phyloP scores from a whole-genome alignment of 208 protist species.

The Naegleria lovaniensis region DNA sequence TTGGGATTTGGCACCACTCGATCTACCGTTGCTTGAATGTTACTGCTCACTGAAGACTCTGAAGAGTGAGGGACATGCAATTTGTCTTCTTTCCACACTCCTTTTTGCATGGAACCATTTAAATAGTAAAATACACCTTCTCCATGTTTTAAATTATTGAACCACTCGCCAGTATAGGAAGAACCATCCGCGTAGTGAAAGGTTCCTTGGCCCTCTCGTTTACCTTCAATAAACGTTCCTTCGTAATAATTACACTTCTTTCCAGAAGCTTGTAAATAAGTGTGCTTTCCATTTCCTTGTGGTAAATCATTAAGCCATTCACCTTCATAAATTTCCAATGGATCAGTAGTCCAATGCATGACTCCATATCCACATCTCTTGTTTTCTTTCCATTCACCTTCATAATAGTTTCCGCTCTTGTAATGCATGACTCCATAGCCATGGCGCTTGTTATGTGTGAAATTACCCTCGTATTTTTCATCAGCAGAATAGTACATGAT shows the following conservation, averaged over 20 bases:
- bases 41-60: not conserved
- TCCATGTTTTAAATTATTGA: conserved; percentile 31
- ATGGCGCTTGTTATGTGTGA: conserved; percentile 51
- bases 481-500: conserved; percentile 15
- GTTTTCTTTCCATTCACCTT: not conserved
- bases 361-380: not conserved
- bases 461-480: conserved; percentile 23
- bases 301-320: conserved; percentile 24
- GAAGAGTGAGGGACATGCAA: not conserved
- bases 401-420: conserved; percentile 43
- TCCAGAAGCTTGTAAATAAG: not conserved
- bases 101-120: conserved; percentile 1
- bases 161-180: conserved; percentile 36
- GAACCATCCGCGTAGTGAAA: conserved; percentile 40
- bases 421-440: conserved; percentile 69
- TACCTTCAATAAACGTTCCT: conserved; percentile 53
- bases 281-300: conserved; percentile 32
- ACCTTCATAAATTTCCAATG: conserved; percentile 36
- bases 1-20: not conserved
- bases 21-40: too few species aligned
- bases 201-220: conserved; percentile 40
- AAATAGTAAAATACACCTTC: conserved; percentile 26
- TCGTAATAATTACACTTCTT: conserved; percentile 60
- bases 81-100: not conserved
- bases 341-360: not conserved